Conservation (phyloP, 345 rosid species). For the Linum tenue region DNA sequence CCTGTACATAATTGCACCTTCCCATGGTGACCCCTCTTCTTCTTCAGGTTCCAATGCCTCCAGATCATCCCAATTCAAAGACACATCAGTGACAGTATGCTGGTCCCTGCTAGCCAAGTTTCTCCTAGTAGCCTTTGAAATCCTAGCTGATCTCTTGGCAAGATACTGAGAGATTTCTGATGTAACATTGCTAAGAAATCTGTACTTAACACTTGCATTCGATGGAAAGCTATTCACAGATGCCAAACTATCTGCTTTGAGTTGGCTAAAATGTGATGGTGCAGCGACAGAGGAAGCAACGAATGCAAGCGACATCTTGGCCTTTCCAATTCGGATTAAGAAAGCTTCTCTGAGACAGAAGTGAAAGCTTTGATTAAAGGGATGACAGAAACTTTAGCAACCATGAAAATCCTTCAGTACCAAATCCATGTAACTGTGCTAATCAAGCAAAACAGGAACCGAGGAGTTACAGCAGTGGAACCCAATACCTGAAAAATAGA, state of each 20-base stretch:
- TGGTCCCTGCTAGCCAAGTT: slow-evolving; percentile 15
- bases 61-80: slow-evolving; percentile 51
- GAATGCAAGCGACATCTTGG: slow-evolving; percentile 33
- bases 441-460: background rate
- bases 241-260: slow-evolving; percentile 7
- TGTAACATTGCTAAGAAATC: slow-evolving; percentile 10
- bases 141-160: slow-evolving; percentile 9
- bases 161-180: slow-evolving; percentile 7
- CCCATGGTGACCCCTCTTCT: slow-evolving; percentile 62
- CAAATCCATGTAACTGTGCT: background rate
- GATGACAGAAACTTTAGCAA: background rate
- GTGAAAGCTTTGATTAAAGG: background rate
- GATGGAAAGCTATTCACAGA: slow-evolving; percentile 11
- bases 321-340: background rate
- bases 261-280: slow-evolving; percentile 14
- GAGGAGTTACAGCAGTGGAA: no score
- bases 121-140: slow-evolving; percentile 19
- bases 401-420: background rate
- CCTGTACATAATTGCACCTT: slow-evolving; percentile 68
- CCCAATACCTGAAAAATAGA: background rate
- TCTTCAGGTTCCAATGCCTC: slow-evolving; percentile 36
- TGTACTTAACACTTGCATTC: slow-evolving; percentile 7
- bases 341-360: no score
- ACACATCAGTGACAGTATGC: slow-evolving; percentile 31
- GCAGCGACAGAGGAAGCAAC: slow-evolving; percentile 25